Percentiles rank a stretch among this genome's conserved stretches.
phyloP scores from a whole-genome alignment of 2,329 filamentous ascomycete species.

The Penicillium palitans region DNA sequence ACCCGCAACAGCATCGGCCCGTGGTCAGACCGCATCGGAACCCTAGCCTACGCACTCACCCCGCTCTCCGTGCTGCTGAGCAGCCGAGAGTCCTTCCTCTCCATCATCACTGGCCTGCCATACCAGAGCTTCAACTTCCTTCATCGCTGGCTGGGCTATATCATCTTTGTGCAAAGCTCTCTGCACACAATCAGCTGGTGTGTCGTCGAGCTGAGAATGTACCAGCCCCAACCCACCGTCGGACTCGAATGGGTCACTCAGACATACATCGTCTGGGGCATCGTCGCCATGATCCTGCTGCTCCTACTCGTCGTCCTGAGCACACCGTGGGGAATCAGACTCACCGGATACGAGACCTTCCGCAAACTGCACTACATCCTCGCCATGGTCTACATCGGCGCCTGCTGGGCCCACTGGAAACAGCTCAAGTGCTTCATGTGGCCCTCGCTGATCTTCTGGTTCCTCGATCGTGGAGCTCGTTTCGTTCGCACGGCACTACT shows the following conservation, averaged over 20 bases:
- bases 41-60: constrained; percentile 71
- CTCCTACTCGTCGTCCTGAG: constrained; percentile 63
- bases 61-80: constrained; percentile 67
- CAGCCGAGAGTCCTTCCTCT: constrained; percentile 69
- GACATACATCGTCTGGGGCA: constrained; percentile 71
- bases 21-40: constrained; percentile 68
- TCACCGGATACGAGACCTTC: constrained; percentile 76
- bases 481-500: constrained; percentile 59
- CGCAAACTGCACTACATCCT: constrained; percentile 72
- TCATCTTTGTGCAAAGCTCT: constrained; percentile 67
- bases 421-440: constrained; percentile 68
- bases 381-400: constrained; percentile 72
- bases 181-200: constrained; percentile 73
- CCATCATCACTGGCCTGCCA: constrained; percentile 68
- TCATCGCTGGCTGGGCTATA: constrained; percentile 72
- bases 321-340: constrained; percentile 58
- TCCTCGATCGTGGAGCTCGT: constrained; percentile 62
- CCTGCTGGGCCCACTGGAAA: constrained; percentile 74
- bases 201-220: constrained; percentile 64
- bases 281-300: constrained; percentile 66
- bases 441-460: constrained; percentile 64
- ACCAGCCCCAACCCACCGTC: constrained; percentile 68
- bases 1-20: constrained; percentile 66
- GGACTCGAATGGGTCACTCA: constrained; percentile 61
- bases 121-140: constrained; percentile 78